Evolutionary conservation across 306 rosid genomes (phyloP), one percentile per base, ranked within the genome.

Genomic region (Fragaria vesca): DNA sequence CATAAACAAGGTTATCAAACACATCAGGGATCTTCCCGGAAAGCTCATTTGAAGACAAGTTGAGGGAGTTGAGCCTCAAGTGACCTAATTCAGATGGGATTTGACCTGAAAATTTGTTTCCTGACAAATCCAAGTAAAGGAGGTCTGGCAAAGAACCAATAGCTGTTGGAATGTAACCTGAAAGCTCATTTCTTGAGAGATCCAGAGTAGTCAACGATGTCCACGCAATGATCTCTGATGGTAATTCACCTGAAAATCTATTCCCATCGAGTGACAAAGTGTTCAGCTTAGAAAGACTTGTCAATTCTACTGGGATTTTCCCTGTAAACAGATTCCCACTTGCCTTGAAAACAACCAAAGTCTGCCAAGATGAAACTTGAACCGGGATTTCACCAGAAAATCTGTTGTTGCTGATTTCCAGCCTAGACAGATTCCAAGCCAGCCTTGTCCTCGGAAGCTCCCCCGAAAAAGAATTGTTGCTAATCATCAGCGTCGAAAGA

Each of bases 11-110:
- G 78, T 88, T 91, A 58, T 85, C 80, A 34, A 88, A 79, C 80
- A 77, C 89, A 47, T 81, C 81, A n/a, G 99, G 97, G 74, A 93
- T 88, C 75, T 45, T 78, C 48, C 99, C 99, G 0, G 85, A 91
- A 26, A 95, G 86, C 26, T 86, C 82, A 84, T 95, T 92, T 76
- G 86, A 89, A 71, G 98, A 94, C 86, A 94, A 76, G 87, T 94
- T 86, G 84, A 94, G 93, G 12, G 87, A 83, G 85, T 52, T 77
- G 38, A 95, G 81, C 84, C 54, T 93, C 84, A 88, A 58, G 36
- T 51, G 45, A 55, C 84, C 88, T 52, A 93, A 71, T 38, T 84
- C 88, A 48, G 84, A 45, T 61, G 99, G 96, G 54, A 95, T 93
- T 85, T 83, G 87, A 55, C 99, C 97, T 4, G 93, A 79, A 18